A percentile compares a stretch with the other conserved stretches of the same genome.
Conservation (phyloP, 441 rosid genomes). For the Adansonia gregorii region DNA sequence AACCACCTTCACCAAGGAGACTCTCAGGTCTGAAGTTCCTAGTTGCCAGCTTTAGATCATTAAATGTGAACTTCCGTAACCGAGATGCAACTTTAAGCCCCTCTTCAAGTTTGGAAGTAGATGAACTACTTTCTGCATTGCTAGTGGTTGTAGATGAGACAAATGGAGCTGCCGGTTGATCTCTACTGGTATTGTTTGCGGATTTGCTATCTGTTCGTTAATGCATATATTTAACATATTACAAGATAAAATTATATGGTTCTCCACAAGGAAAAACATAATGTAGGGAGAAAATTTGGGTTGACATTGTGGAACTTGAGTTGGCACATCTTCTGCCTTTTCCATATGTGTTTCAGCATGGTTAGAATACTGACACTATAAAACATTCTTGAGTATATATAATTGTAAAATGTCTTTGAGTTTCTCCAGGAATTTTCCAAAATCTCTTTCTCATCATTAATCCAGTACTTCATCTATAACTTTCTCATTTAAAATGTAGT, state of each 20-base stretch:
- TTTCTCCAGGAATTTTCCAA: neutral
- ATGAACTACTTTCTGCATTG: constrained; percentile 80
- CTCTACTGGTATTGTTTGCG: constrained; percentile 60
- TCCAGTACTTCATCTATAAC: constrained; percentile 11
- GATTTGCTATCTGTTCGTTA: constrained; percentile 66
- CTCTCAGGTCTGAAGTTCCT: constrained; percentile 95
- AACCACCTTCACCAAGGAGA: constrained; percentile 97
- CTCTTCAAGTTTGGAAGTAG: constrained; percentile 89
- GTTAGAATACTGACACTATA: neutral
- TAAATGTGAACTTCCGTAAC: constrained; percentile 77
- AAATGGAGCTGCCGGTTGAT: constrained; percentile 63
- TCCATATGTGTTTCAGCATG: neutral
- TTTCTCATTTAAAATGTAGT: constrained; percentile 12
- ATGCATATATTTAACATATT: constrained; percentile 18
- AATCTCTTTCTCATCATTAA: constrained; percentile 1
- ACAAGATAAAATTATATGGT: constrained; percentile 16
- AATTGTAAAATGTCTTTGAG: neutral
- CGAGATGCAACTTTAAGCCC: constrained; percentile 87
- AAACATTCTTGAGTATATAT: neutral
- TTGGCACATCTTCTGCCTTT: constrained; percentile 10
- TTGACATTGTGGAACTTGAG: constrained; percentile 3
- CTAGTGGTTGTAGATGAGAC: constrained; percentile 83
- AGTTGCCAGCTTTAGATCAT: constrained; percentile 90
- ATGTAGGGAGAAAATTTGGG: neutral
- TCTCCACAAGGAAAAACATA: constrained; percentile 13